Percentiles rank a stretch among this genome's conserved stretches.
Conservation (phyloP, 345 rosid species). For the Salix caprea region DNA sequence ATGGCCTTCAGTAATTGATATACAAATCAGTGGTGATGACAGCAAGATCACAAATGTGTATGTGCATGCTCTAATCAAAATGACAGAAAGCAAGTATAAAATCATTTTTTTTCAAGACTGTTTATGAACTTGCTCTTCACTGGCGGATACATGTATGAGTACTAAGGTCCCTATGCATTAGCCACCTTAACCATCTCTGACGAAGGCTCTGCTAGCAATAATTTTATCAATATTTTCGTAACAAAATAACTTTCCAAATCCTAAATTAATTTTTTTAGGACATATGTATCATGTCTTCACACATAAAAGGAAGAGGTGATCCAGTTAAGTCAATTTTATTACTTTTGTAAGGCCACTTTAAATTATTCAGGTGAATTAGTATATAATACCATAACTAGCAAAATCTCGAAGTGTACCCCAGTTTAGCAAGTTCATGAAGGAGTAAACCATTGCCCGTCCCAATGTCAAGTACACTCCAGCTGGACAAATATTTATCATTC, state of each 20-base stretch:
- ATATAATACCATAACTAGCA: constrained; percentile 32
- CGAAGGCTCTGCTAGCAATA: too few relatives aligned
- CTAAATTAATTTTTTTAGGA: not conserved
- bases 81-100: too few relatives aligned
- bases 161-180: not conserved
- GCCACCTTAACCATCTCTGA: not conserved
- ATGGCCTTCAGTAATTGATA: not conserved
- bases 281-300: not conserved
- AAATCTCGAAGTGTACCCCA: constrained; percentile 61
- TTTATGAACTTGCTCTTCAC: too few relatives aligned
- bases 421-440: constrained; percentile 92
- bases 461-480: constrained; percentile 91
- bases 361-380: not conserved
- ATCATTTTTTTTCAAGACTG: too few relatives aligned
- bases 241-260: not conserved
- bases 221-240: too few relatives aligned
- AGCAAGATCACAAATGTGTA: not conserved
- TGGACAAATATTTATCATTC: constrained; percentile 52
- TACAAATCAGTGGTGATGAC: not conserved
- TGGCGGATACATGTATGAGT: too few relatives aligned
- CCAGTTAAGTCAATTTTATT: too few relatives aligned
- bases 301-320: not conserved
- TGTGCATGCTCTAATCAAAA: not conserved
- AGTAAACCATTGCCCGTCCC: constrained; percentile 98
- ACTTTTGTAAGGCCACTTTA: too few relatives aligned